Base-by-base conservation (phyloP, 768 basidiomycete genomes). In the Chalciporus pseudorubinellus region DNA sequence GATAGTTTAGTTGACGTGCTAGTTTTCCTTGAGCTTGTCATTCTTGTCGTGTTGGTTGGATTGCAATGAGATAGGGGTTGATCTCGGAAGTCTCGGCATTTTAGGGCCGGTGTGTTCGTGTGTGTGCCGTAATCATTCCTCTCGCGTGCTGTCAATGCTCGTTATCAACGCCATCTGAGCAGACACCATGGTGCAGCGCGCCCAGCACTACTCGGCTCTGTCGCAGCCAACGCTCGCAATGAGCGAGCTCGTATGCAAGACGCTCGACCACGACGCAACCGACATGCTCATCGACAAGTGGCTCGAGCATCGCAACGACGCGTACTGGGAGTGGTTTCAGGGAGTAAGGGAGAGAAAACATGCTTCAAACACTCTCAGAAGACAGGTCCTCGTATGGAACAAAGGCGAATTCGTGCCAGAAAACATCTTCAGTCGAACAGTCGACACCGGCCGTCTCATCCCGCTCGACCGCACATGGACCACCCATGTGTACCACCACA, bases 391-490 rank as follows among this genome's bases (percentile, higher is more conserved):
- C 14, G 67, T 69, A 46, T 77, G 76, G 76, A 77, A 69, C 54
- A 89, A 88, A 70, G 87, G 87, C 31, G 83, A 84, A 38, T 89
- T 89, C 57, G 78, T 82, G 6, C 87, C 87, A 38, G 87, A 89
- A 64, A 87, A 89, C 65, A 78, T 89, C 52, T 89, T 89, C 61
- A 85, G 84, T 62, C 79, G 87, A 48, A 89, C 87, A 3, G 81
- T 89, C 51, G 87, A 89, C 65, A 89, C 87, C 0, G 81, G 84
- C 39, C 81, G 87, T 34, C 69, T 89, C 62, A 88, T 89, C 51
- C 87, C 87, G 39, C 81, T 89, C 59, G 86, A 88, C 75, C 78
- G 87, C 52, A 87, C 86, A 16, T 89, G 87, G 87, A 85, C 83
- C 26, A 89, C 87, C 8, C 85, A 89, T 67, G 83, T 89, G 36